Percentiles rank a stretch among this genome's conserved stretches.
These are phyloP conservation scores for Pichia sp. DNA, from an alignment of 1,139 yeast species.

Conservation along the genomic window DNA sequence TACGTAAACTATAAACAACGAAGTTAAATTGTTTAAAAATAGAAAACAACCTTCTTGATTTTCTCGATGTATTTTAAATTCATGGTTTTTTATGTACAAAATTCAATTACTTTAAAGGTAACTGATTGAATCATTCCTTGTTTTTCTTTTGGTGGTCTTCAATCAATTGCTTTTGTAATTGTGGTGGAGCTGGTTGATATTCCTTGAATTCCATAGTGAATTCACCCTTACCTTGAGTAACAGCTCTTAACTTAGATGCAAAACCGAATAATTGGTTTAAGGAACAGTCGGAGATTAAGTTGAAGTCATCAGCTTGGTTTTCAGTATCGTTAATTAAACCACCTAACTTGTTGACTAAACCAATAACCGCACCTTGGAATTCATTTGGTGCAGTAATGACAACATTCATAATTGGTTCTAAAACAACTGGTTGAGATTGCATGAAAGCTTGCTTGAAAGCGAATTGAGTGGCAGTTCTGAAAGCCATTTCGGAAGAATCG, in stretches of 20 bases:
- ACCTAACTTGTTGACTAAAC: conserved; percentile 85
- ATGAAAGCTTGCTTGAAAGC: conserved; percentile 93
- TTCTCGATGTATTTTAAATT: too few species aligned
- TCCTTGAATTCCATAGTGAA: conserved; percentile 93
- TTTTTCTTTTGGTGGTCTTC: conserved; percentile 72
- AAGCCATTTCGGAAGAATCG: conserved; percentile 94
- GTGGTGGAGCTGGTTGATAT: conserved; percentile 89
- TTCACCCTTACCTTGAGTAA: conserved; percentile 99
- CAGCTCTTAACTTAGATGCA: conserved; percentile 93
- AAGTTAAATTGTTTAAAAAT: too few species aligned
- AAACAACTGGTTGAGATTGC: conserved; percentile 79
- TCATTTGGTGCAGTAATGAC: conserved; percentile 94
- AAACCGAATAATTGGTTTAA: conserved; percentile 95
- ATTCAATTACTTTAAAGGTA: neutral
- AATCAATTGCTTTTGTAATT: conserved; percentile 85
- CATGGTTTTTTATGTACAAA: conserved; percentile 4
- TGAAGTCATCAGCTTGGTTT: conserved; percentile 92
- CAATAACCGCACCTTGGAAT: conserved; percentile 93
- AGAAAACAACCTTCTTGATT: too few species aligned
- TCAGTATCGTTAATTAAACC: conserved; percentile 95
- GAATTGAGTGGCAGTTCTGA: conserved; percentile 86
- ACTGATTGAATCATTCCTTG: conserved; percentile 10
- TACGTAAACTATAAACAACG: too few species aligned
- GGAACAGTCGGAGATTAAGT: conserved; percentile 91
- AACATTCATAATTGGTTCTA: conserved; percentile 96